A percentile compares a stretch with the other conserved stretches of the same genome.
These are phyloP conservation scores for Bocquillonia castaneifolia DNA, from an alignment of 441 rosid genomes.

Conservation along the genomic window DNA sequence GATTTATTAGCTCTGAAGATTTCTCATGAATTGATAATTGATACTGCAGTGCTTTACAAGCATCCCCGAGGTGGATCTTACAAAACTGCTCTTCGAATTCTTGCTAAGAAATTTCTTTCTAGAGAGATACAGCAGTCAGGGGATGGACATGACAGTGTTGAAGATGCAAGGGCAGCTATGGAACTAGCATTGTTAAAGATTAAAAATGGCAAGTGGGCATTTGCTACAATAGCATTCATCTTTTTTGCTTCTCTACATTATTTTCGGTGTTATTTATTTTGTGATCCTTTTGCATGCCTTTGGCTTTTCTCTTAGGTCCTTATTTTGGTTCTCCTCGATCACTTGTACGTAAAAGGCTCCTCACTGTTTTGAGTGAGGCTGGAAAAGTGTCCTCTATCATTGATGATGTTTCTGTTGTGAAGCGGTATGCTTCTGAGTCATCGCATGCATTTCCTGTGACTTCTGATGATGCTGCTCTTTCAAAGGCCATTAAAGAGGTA, in stretches of 20 bases:
- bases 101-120: conserved; percentile 79
- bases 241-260: conserved; percentile 7
- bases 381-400: conserved; percentile 68
- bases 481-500: conserved; percentile 81
- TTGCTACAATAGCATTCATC: conserved; percentile 1
- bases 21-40: conserved; percentile 79
- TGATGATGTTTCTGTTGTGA: conserved; percentile 62
- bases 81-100: conserved; percentile 79
- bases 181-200: conserved; percentile 85
- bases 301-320: conserved; percentile 56
- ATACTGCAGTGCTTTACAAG: conserved; percentile 82
- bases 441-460: conserved; percentile 76
- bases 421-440: conserved; percentile 63
- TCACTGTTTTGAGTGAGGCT: conserved; percentile 56
- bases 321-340: conserved; percentile 82
- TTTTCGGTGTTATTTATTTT: conserved; percentile 10
- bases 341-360: conserved; percentile 57
- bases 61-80: conserved; percentile 73
- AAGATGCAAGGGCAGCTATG: conserved; percentile 92
- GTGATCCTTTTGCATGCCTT: conserved; percentile 17
- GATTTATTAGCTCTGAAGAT: conserved; percentile 82
- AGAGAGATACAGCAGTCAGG: conserved; percentile 80
- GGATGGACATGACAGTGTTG: conserved; percentile 80
- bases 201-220: conserved; percentile 52
- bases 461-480: conserved; percentile 81